These are phyloP conservation scores for Cystobasidium onofrii DNA, from an alignment of 768 basidiomycete genomes.

Conservation along the genomic window DNA sequence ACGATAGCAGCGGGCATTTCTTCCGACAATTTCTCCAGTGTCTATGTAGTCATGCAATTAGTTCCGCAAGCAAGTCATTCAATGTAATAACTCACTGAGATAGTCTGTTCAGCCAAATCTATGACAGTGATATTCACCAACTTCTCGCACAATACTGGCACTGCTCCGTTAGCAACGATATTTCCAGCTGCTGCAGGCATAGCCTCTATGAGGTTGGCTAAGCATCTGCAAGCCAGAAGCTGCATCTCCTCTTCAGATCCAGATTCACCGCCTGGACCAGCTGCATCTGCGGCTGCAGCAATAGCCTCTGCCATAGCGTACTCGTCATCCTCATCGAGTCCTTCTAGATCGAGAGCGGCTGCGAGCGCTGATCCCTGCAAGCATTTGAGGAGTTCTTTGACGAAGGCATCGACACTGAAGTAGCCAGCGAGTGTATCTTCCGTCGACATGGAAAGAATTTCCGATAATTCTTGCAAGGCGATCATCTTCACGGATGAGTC, in stretches of 20 bases:
- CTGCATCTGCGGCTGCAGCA: slow-evolving; percentile 61
- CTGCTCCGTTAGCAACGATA: slow-evolving; percentile 95
- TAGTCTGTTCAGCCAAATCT: slow-evolving; percentile 93
- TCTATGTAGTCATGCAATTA: slow-evolving; percentile 51
- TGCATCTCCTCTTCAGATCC: slow-evolving; percentile 67
- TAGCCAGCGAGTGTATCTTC: slow-evolving; percentile 93
- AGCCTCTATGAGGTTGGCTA: slow-evolving; percentile 98
- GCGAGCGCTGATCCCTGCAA: slow-evolving; percentile 45
- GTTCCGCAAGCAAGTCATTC: background rate
- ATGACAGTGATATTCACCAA: slow-evolving; percentile 94
- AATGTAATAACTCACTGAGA: slow-evolving; percentile 63
- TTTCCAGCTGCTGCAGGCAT: slow-evolving; percentile 94
- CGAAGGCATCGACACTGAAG: slow-evolving; percentile 88
- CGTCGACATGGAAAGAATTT: slow-evolving; percentile 87
- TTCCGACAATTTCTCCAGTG: slow-evolving; percentile 94
- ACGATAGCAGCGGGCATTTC: slow-evolving; percentile 94
- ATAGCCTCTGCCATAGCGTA: slow-evolving; percentile 40
- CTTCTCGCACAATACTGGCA: slow-evolving; percentile 94
- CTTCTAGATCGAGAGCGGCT: slow-evolving; percentile 8
- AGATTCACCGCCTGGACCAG: slow-evolving; percentile 51
- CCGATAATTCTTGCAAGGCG: slow-evolving; percentile 88
- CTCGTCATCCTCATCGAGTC: slow-evolving; percentile 37
- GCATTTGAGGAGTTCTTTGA: slow-evolving; percentile 82
- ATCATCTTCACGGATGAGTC: slow-evolving; percentile 77
- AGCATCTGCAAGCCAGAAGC: slow-evolving; percentile 87